Evolutionary conservation across 441 rosid species (phyloP).

Genomic region (Bocquillonia castaneifolia): DNA sequence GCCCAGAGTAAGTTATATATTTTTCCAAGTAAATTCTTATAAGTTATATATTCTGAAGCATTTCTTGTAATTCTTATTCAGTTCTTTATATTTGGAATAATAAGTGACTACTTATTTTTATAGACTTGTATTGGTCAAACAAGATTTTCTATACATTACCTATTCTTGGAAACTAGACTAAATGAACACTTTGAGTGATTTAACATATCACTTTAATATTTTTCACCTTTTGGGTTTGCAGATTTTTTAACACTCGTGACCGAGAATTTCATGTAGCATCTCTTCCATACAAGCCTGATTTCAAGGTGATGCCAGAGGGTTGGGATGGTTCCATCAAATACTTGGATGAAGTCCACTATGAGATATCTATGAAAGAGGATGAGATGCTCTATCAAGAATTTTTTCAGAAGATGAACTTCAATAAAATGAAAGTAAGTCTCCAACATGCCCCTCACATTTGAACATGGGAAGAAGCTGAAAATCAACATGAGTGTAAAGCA

Average conservation of each 20-base stretch:
- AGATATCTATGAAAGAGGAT: constrained; percentile 93
- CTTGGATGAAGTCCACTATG: constrained; percentile 84
- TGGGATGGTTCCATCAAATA: constrained; percentile 91
- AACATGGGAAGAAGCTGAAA: not conserved
- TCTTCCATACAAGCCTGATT: constrained; percentile 81
- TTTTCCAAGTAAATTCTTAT: too few species aligned
- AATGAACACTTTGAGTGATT: too few species aligned
- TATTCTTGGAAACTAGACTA: too few species aligned
- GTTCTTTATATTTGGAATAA: too few species aligned
- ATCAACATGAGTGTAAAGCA: not conserved
- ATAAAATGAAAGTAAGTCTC: constrained; percentile 72
- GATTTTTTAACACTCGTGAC: constrained; percentile 74
- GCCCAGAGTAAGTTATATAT: constrained; percentile 57
- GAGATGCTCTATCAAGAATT: constrained; percentile 79
- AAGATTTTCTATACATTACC: too few species aligned
- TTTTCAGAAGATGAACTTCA: constrained; percentile 71
- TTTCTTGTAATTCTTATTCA: too few species aligned
- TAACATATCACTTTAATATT: not conserved
- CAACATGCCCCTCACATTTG: not conserved
- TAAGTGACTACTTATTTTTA: too few species aligned
- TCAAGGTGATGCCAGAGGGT: constrained; percentile 95
- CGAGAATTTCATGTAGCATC: constrained; percentile 93
- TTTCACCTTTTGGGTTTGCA: constrained; percentile 29
- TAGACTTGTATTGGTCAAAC: too few species aligned
- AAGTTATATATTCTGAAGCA: too few species aligned